Base-by-base conservation (phyloP, 371 early-diverging fungal genomes). In the Capillidium rhysosporum region DNA sequence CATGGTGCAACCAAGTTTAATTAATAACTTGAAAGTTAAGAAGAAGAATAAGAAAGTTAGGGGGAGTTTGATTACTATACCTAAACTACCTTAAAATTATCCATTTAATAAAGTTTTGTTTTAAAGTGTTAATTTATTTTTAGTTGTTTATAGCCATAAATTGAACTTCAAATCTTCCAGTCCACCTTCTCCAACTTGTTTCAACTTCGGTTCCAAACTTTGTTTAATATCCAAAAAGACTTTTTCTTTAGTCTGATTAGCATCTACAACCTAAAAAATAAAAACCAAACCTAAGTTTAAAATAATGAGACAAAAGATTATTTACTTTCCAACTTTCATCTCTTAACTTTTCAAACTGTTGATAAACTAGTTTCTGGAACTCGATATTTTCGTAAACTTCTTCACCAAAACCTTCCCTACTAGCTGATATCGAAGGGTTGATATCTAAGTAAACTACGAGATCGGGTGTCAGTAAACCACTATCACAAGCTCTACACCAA, bases 311-410 rank as follows among this genome's bases (percentile, higher is more conserved):
- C n/a, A n/a, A n/a, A n/a, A n/a, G n/a, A n/a, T n/a, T n/a, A 20
- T 64, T 46, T 66, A 78, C 75, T 64, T 68, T 69, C 87, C 84
- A 83, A 24, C 60, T 52, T 47, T 66, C 66, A 20, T 76, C 75
- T 56, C 66, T 65, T 26, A 87, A 57, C 29, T 64, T 52, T 49
- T 64, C 45, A 57, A 89, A 92, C 30, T 69, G 44, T 0, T 65
- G 57, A 29, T 80, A 71, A 5, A 92, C 89, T 49, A 74, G 77
- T 31, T 69, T 64, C 62, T 95, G 96, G 41, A 97, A 69, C n/a
- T 86, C 88, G 16, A 71, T 61, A 55, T 76, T 82, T 68, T 99
- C 99, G 62, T 96, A 97, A 1, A 92, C 66, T 65, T 99, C 99
- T 9, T 76, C 76, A 16, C 99, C 99, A 73, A 82, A 99, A 1